These are phyloP conservation scores for Cairneyella variabilis DNA, from an alignment of 495 filamentous ascomycete genomes.

Conservation along the genomic window DNA sequence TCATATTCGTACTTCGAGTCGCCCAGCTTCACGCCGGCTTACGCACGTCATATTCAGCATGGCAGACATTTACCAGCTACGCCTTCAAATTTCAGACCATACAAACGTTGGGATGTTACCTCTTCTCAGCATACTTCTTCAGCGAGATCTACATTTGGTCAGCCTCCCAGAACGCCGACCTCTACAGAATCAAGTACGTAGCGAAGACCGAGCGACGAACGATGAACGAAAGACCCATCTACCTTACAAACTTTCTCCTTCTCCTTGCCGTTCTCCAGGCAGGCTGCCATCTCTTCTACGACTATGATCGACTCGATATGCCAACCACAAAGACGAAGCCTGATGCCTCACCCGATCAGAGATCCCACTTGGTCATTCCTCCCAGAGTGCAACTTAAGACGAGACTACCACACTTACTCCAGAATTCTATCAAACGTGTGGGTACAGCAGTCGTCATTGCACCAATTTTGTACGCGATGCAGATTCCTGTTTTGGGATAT, in stretches of 20 bases:
- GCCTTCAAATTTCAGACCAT: constrained; percentile 53
- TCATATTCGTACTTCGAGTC: constrained; percentile 72
- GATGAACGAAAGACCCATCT: constrained; percentile 87
- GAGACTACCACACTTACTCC: constrained; percentile 30
- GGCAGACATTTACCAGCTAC: constrained; percentile 55
- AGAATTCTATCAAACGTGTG: constrained; percentile 35
- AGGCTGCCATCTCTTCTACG: constrained; percentile 61
- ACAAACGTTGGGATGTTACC: constrained; percentile 67
- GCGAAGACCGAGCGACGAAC: constrained; percentile 62
- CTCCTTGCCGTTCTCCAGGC: constrained; percentile 67
- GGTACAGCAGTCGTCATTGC: constrained; percentile 42
- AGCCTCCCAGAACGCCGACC: constrained; percentile 52
- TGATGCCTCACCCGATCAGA: constrained; percentile 3
- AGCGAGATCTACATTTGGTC: constrained; percentile 81
- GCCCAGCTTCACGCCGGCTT: constrained; percentile 74
- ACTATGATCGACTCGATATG: constrained; percentile 60
- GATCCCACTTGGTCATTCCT: constrained; percentile 26
- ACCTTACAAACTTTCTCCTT: constrained; percentile 67
- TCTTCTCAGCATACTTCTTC: constrained; percentile 78
- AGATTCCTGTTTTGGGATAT: constrained; percentile 28
- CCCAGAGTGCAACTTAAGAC: constrained; percentile 26
- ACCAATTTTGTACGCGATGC: constrained; percentile 58
- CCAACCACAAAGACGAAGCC: constrained; percentile 19
- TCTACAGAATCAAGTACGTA: constrained; percentile 64
- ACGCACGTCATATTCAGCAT: constrained; percentile 65